Base-by-base conservation (phyloP, 1,284 basidiomycete species). In the Sporisorium iseilematis-ciliati region DNA sequence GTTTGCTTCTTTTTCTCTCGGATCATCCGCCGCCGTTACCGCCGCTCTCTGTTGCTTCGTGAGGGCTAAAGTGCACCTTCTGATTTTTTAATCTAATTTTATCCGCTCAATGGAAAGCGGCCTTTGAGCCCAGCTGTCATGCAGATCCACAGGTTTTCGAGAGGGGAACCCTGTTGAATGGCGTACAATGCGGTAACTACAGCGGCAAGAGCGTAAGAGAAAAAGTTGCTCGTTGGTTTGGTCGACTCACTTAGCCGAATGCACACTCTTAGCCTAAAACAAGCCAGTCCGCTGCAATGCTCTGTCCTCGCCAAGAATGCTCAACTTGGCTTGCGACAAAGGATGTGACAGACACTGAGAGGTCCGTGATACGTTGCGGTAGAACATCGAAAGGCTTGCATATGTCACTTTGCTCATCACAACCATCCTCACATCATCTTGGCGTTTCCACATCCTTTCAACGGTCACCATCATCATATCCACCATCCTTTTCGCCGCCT, bases 1-100 rank as follows among this genome's bases (percentile, higher is more conserved):
- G 21, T 41, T 52, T 23, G 16, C 16, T 12, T 52, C 23, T 52
- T 25, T 25, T 12, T 40, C 23, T 52, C 21, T 41, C n/a, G 52
- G 52, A 43, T 42, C 40, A 54, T 31, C 40, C 52, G 52, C 33
- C 41, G 52, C 26, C 48, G 48, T 33, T 33, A 18, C 48, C 29
- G 48, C 48, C 43, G 43, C 43, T 26, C 4, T 45, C 42, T 41
- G 3, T 41, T 41, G 10, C 40, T 41, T 11, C 18, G 40, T n/a
- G 16, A 14, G 8, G 7, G 33, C 33, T 33, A 6, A 33, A 38
- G 35, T 38, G 35, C 35, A 38, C 35, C 2, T 38, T 38, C 35
- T 14, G 35, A 38, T 38, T 38, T 38, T 12, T 38, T 16, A 38
- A 38, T 38, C 35, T 14, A 14, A 38, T 14, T 46, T 46, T 46